phyloP scores from a whole-genome alignment of 202 grass and related monocot species.

The Setaria italica region DNA sequence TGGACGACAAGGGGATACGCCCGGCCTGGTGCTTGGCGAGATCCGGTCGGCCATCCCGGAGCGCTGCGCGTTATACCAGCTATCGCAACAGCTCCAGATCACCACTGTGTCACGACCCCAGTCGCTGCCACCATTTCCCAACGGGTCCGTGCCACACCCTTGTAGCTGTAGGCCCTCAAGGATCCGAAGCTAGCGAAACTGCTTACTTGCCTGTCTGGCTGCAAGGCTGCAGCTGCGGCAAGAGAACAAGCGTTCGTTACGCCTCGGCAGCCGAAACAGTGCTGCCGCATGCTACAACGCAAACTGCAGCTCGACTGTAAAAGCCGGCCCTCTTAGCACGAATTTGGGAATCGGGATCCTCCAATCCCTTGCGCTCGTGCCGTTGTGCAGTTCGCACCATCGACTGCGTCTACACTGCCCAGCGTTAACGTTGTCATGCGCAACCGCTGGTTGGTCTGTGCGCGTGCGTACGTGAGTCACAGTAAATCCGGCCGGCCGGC shows the following conservation, averaged over 20 bases:
- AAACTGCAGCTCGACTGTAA: neutral
- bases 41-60: constrained; percentile 31
- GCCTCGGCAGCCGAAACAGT: neutral
- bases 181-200: constrained; percentile 14
- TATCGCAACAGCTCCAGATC: constrained; percentile 26
- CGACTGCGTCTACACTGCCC: neutral
- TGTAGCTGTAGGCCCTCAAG: constrained; percentile 1
- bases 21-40: constrained; percentile 1
- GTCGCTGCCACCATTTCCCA: neutral
- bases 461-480: neutral
- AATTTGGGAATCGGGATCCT: neutral
- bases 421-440: constrained; percentile 13
- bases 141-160: neutral
- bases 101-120: neutral
- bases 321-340: neutral
- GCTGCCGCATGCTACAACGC: neutral
- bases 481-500: neutral
- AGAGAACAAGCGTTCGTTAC: neutral
- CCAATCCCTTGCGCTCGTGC: too few species aligned
- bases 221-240: neutral
- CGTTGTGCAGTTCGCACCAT: neutral
- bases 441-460: neutral
- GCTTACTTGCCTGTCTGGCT: neutral
- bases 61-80: neutral
- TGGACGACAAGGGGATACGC: constrained; percentile 22